These are phyloP conservation scores for Diaporthe humulicola DNA, from an alignment of 2,329 filamentous ascomycete species.

Conservation along the genomic window DNA sequence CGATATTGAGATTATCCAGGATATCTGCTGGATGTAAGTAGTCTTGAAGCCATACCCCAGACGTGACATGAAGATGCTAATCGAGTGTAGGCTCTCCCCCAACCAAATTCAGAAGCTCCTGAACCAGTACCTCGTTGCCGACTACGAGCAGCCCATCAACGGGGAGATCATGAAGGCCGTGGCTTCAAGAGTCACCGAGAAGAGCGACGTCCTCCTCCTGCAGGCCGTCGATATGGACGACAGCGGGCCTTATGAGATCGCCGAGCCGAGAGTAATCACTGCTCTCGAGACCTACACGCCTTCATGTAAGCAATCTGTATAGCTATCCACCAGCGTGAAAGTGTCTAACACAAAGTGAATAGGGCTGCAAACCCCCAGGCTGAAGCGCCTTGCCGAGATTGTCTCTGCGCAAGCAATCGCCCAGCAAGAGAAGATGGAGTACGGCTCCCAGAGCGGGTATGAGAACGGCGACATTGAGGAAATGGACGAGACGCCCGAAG, in stretches of 20 bases:
- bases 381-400: slow-evolving; percentile 98
- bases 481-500: slow-evolving; percentile 61
- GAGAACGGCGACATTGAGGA: slow-evolving; percentile 61
- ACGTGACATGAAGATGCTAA: slow-evolving; percentile 24
- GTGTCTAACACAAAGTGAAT: slow-evolving; percentile 48
- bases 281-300: slow-evolving; percentile 98
- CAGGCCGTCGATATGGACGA: slow-evolving; percentile 99
- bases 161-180: slow-evolving; percentile 99
- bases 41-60: slow-evolving; percentile 43
- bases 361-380: slow-evolving; percentile 95
- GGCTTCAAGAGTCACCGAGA: slow-evolving; percentile 95
- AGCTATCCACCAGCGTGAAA: background rate
- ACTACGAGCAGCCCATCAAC: slow-evolving; percentile 99
- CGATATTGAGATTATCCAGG: slow-evolving; percentile 99
- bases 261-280: slow-evolving; percentile 94
- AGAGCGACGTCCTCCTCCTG: slow-evolving; percentile 94
- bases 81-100: slow-evolving; percentile 80
- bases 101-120: slow-evolving; percentile 99
- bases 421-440: slow-evolving; percentile 89
- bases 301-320: slow-evolving; percentile 77
- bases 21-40: slow-evolving; percentile 99
- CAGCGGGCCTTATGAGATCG: slow-evolving; percentile 97
- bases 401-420: slow-evolving; percentile 96
- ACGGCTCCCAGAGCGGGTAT: slow-evolving; percentile 61
- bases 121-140: slow-evolving; percentile 98